phyloP scores from a whole-genome alignment of 306 rosid genomes.

The Prunus davidiana region DNA sequence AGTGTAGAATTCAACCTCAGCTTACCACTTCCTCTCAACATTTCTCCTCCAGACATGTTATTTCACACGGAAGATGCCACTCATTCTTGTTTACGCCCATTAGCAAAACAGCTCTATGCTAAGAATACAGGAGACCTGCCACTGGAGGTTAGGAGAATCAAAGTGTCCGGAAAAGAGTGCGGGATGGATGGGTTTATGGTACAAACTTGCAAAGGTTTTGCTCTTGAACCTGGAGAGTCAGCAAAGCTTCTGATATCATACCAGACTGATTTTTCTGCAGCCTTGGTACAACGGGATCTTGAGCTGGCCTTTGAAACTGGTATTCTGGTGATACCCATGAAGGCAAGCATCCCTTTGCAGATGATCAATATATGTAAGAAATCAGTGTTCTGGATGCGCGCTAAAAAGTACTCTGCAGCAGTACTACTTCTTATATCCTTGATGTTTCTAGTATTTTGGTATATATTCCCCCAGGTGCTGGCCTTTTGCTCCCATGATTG shows the following conservation, averaged over 20 bases:
- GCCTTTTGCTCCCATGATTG: conserved; percentile 41
- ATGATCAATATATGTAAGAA: conserved; percentile 67
- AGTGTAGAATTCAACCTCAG: conserved; percentile 64
- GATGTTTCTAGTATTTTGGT: conserved; percentile 45
- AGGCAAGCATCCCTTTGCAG: conserved; percentile 62
- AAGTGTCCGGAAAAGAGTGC: conserved; percentile 80
- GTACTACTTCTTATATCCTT: conserved; percentile 42
- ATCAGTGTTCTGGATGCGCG: conserved; percentile 61
- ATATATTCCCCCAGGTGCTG: conserved; percentile 40
- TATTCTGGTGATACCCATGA: conserved; percentile 72
- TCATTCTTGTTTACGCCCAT: conserved; percentile 56
- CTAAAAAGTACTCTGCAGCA: conserved; percentile 52
- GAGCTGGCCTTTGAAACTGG: conserved; percentile 78
- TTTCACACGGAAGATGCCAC: conserved; percentile 44
- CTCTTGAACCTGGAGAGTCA: conserved; percentile 64
- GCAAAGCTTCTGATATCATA: conserved; percentile 57
- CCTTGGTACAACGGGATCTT: conserved; percentile 69
- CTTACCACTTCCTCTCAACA: conserved; percentile 45
- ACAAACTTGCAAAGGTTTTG: conserved; percentile 57
- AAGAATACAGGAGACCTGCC: conserved; percentile 87
- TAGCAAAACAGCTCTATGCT: conserved; percentile 64
- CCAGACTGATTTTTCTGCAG: conserved; percentile 72
- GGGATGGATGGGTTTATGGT: conserved; percentile 74
- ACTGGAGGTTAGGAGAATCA: conserved; percentile 59
- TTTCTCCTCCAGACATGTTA: conserved; percentile 55